Base-by-base conservation (phyloP, 1,284 basidiomycete genomes). In the Malassezia obtusa region DNA sequence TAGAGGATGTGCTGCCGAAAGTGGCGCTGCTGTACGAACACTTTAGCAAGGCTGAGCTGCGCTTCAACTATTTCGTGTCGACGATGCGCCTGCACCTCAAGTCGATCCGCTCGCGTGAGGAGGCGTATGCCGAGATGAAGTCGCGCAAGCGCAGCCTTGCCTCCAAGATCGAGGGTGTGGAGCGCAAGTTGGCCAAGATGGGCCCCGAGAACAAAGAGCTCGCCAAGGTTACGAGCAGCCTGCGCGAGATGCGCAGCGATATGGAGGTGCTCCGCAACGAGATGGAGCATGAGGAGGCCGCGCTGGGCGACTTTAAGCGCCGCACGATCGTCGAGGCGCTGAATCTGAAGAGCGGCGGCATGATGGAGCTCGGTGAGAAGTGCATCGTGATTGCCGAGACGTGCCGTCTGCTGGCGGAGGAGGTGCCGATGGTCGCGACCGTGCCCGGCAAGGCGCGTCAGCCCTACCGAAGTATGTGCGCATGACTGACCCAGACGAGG, bases 161-260 rank as follows among this genome's bases (percentile, higher is more conserved):
- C 12, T 75, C 80, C 24, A 85, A 86, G 59, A 87, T 89, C 0
- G 90, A 94, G 56, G 75, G 81, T n/a, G 88, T 88, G 0, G 89
- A 94, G 70, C 85, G 80, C 78, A 92, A 90, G 74, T 79, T 95
- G 24, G 81, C 80, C 71, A 92, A 86, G 77, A 94, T 94, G 89
- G 82, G 81, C 48, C 80, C 86, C 0, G 89, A 78, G 76, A 84
- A 94, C 77, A 95, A 94, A 79, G 85, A 87, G 65, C 76, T 90
- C 31, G 77, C 78, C 17, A 71, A 78, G 56, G 89, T 94, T 76
- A 86, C 84, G 0, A 85, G 89, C 24, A 75, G 80, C 4, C 77
- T 95, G 52, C 84, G 85, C 66, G 78, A 78, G 15, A 77, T 92
- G 35, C 80, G 85, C 37, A 82, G 83, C 25, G 85, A 92, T 69